Evolutionary conservation across 2,329 filamentous ascomycete genomes (phyloP).

Genomic region (Dactylellina sp.): DNA sequence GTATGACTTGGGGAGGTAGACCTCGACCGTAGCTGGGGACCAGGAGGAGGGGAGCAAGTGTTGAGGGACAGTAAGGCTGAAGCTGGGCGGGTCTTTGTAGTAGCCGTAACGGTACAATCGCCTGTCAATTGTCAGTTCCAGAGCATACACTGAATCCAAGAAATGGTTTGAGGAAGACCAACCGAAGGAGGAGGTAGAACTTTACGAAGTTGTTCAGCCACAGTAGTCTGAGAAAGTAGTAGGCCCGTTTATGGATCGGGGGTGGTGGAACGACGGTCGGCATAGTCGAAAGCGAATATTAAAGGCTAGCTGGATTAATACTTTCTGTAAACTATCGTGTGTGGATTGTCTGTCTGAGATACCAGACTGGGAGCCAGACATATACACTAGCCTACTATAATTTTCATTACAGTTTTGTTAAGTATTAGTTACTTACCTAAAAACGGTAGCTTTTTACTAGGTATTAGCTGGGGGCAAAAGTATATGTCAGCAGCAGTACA

Average conservation of each 20-base stretch:
- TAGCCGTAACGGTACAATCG: constrained; percentile 43
- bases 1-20: constrained; percentile 43
- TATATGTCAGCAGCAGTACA: too few species aligned
- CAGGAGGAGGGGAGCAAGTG: constrained; percentile 38
- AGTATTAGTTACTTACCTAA: too few species aligned
- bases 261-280: constrained; percentile 44
- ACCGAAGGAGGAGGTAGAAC: constrained; percentile 49
- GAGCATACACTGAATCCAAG: too few species aligned
- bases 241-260: constrained; percentile 20
- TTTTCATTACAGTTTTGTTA: too few species aligned
- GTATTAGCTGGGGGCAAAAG: too few species aligned
- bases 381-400: too few species aligned
- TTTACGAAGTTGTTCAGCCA: constrained; percentile 53
- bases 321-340: too few species aligned
- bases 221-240: constrained; percentile 30
- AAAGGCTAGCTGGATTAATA: too few species aligned
- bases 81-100: constrained; percentile 38
- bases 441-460: too few species aligned
- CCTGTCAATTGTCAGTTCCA: constrained; percentile 12
- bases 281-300: constrained; percentile 9
- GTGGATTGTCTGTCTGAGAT: too few species aligned
- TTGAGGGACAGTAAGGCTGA: constrained; percentile 35
- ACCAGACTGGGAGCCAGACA: too few species aligned
- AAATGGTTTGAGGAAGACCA: too few species aligned
- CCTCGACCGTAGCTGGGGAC: constrained; percentile 37